Evolutionary conservation across 2,329 filamentous ascomycete species (phyloP).

Genomic region (Fusarium sp.): DNA sequence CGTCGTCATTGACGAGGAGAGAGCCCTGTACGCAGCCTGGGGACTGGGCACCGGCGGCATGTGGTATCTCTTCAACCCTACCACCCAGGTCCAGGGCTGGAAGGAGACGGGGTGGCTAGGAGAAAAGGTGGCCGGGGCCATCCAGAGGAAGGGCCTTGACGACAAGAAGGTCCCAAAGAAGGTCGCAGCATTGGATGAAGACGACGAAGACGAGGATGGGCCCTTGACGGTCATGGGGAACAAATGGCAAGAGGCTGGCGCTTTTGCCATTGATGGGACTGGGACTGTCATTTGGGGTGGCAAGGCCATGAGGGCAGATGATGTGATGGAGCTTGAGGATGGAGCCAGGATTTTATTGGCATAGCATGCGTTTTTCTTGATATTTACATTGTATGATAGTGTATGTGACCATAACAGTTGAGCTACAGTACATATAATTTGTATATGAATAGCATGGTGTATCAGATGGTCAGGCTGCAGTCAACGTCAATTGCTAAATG

Average conservation of each 20-base stretch:
- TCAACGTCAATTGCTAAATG: background rate
- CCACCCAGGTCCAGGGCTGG: slow-evolving; percentile 63
- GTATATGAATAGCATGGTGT: background rate
- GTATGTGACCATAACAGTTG: background rate
- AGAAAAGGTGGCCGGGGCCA: slow-evolving; percentile 58
- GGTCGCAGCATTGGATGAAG: background rate
- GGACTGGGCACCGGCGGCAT: slow-evolving; percentile 63
- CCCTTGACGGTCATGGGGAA: slow-evolving; percentile 61
- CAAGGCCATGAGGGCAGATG: slow-evolving; percentile 60
- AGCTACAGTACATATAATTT: background rate
- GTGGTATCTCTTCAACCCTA: slow-evolving; percentile 65
- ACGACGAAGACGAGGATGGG: slow-evolving; percentile 47
- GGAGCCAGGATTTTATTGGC: slow-evolving; percentile 51
- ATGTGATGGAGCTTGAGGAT: slow-evolving; percentile 65
- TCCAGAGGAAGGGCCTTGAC: slow-evolving; percentile 51
- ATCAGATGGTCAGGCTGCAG: background rate
- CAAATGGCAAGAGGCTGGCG: slow-evolving; percentile 66
- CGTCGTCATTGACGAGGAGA: slow-evolving; percentile 66
- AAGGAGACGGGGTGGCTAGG: slow-evolving; percentile 66
- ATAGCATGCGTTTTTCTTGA: slow-evolving; percentile 2
- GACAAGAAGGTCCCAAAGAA: slow-evolving; percentile 17
- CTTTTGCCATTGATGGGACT: slow-evolving; percentile 61
- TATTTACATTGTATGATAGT: background rate
- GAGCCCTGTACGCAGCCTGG: slow-evolving; percentile 68
- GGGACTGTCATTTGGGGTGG: slow-evolving; percentile 62